Percentiles rank a stretch among this genome's conserved stretches.
Conservation (phyloP, 2,329 filamentous ascomycete species). For the Ceratocystis diversiconidia region DNA sequence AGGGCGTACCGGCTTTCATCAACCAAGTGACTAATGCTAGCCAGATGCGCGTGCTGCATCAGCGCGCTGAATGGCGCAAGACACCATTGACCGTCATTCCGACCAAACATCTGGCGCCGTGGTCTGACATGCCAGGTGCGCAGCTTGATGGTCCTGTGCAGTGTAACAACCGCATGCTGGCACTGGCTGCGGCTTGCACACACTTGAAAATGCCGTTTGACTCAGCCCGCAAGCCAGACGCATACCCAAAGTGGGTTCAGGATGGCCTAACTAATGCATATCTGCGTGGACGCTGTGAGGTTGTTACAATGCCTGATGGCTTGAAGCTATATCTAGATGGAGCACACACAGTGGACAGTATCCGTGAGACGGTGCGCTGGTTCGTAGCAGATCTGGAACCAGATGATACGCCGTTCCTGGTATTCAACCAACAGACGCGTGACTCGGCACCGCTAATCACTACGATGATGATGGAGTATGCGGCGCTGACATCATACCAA, state of each 20-base stretch:
- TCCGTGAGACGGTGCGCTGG: slow-evolving; percentile 64
- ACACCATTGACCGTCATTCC: slow-evolving; percentile 31
- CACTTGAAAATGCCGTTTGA: slow-evolving; percentile 33
- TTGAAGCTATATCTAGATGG: slow-evolving; percentile 74
- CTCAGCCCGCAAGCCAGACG: not conserved
- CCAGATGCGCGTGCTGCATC: slow-evolving; percentile 38
- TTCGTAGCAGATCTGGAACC: slow-evolving; percentile 41
- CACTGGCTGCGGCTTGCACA: slow-evolving; percentile 39
- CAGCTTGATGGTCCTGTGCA: slow-evolving; percentile 39
- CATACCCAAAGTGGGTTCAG: slow-evolving; percentile 34
- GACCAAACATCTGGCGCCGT: slow-evolving; percentile 27
- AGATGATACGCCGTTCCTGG: slow-evolving; percentile 37
- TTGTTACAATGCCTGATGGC: slow-evolving; percentile 32
- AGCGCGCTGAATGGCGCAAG: slow-evolving; percentile 44
- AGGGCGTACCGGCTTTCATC: slow-evolving; percentile 32
- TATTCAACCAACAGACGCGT: slow-evolving; percentile 89
- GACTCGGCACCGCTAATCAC: slow-evolving; percentile 54
- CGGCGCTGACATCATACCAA: slow-evolving; percentile 26
- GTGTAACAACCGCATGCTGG: slow-evolving; percentile 44
- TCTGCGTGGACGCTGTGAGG: slow-evolving; percentile 67
- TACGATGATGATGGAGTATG: slow-evolving; percentile 45
- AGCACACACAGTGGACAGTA: slow-evolving; percentile 74
- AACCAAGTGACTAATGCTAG: slow-evolving; percentile 23
- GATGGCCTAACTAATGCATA: slow-evolving; percentile 51
- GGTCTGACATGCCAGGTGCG: slow-evolving; percentile 30